Percentiles rank a stretch among this genome's conserved stretches.
Conservation (phyloP, 176 grass and related monocot species). For the Thalia dealbata region DNA sequence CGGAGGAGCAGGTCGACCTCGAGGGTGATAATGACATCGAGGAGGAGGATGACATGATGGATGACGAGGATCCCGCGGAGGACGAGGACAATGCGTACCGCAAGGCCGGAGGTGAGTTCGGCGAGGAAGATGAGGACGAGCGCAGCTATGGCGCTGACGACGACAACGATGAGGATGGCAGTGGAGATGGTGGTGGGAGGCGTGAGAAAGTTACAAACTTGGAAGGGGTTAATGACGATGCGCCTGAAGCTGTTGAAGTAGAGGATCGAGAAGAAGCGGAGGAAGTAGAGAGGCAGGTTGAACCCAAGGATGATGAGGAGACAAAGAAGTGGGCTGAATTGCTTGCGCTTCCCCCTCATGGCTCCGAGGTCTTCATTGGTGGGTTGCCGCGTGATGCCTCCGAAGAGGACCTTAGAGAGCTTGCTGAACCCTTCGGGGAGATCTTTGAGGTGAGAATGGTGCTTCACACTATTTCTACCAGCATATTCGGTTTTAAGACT, state of each 20-base stretch:
- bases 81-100: slow-evolving; percentile 28
- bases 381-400: slow-evolving; percentile 59
- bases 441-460: slow-evolving; percentile 53
- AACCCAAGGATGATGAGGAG: slow-evolving; percentile 57
- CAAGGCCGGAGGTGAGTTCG: slow-evolving; percentile 31
- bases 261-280: slow-evolving; percentile 10
- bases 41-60: slow-evolving; percentile 65
- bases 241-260: slow-evolving; percentile 25
- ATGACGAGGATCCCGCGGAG: slow-evolving; percentile 47
- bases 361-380: slow-evolving; percentile 82
- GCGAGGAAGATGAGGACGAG: slow-evolving; percentile 9
- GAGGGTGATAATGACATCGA: slow-evolving; percentile 72
- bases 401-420: slow-evolving; percentile 63
- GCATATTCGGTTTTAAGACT: slow-evolving; percentile 1
- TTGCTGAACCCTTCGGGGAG: slow-evolving; percentile 63
- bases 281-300: slow-evolving; percentile 9
- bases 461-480: slow-evolving; percentile 1
- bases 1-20: slow-evolving; percentile 92
- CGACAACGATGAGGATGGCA: slow-evolving; percentile 48
- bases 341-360: slow-evolving; percentile 63
- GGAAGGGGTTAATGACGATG: slow-evolving; percentile 10
- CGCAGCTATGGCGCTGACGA: not conserved
- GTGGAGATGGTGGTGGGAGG: slow-evolving; percentile 4
- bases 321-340: slow-evolving; percentile 68
- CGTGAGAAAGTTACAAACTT: slow-evolving; percentile 18